A percentile compares a stretch with the other conserved stretches of the same genome.
Evolutionary conservation across 495 filamentous ascomycete species (phyloP).

Genomic region (Mytilinidion resinicola): DNA sequence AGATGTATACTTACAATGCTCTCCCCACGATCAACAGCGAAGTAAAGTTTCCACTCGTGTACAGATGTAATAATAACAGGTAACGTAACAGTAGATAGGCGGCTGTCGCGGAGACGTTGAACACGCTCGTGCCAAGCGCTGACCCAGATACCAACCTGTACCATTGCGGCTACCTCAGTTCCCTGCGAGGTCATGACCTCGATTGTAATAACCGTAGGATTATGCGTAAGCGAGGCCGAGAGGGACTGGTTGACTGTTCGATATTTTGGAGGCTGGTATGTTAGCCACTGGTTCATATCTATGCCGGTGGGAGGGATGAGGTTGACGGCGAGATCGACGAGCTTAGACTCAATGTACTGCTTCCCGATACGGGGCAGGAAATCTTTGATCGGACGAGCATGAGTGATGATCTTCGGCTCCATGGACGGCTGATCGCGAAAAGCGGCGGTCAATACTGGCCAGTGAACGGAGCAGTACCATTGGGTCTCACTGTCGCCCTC

Average conservation of each 20-base stretch:
- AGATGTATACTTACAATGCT: no score
- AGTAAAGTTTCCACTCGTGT: no score
- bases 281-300: conserved; percentile 1
- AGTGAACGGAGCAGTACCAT: conserved; percentile 8
- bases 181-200: no score
- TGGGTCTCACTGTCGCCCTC: conserved; percentile 8
- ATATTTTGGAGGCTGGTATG: conserved; percentile 2
- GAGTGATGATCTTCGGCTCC: conserved; percentile 6
- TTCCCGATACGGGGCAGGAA: conserved; percentile 5
- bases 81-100: no score
- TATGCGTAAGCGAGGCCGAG: no score
- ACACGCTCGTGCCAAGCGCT: no score
- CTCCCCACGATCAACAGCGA: no score
- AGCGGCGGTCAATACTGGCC: conserved; percentile 3
- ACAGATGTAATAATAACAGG: no score
- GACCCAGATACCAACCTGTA: no score
- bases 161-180: no score
- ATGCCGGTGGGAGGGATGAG: background rate
- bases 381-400: conserved; percentile 6
- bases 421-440: conserved; percentile 3
- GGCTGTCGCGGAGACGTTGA: no score
- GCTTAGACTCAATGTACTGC: conserved; percentile 7
- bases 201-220: no score
- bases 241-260: conserved; percentile 1
- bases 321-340: background rate